These are phyloP conservation scores for Aspergillus floridensis DNA, from an alignment of 2,329 filamentous ascomycete species.

Conservation along the genomic window DNA sequence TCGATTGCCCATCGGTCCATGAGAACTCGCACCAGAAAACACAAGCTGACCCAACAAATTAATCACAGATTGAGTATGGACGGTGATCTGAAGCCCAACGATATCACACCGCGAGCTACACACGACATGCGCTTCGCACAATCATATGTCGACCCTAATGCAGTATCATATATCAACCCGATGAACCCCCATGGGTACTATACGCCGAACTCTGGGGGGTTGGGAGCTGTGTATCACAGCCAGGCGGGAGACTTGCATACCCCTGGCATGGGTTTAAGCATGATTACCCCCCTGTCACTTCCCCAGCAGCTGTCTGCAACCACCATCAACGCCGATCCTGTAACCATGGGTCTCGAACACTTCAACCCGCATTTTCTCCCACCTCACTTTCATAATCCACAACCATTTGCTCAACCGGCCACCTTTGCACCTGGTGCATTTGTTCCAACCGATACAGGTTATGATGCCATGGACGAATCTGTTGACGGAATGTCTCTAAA, in stretches of 20 bases:
- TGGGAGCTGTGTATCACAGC: slow-evolving; percentile 72
- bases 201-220: slow-evolving; percentile 79
- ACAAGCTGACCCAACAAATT: slow-evolving; percentile 11
- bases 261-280: slow-evolving; percentile 68
- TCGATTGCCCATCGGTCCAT: background rate
- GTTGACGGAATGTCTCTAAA: slow-evolving; percentile 66
- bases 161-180: slow-evolving; percentile 75
- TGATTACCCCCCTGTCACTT: slow-evolving; percentile 79
- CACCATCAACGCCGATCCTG: slow-evolving; percentile 53
- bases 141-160: slow-evolving; percentile 80
- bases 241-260: slow-evolving; percentile 87
- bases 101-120: slow-evolving; percentile 76
- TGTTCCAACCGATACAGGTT: slow-evolving; percentile 74
- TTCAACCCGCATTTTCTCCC: slow-evolving; percentile 60
- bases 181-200: slow-evolving; percentile 80
- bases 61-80: slow-evolving; percentile 45
- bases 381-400: slow-evolving; percentile 65
- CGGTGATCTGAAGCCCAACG: slow-evolving; percentile 66
- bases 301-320: slow-evolving; percentile 64
- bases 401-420: slow-evolving; percentile 64
- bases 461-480: slow-evolving; percentile 71
- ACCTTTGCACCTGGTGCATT: slow-evolving; percentile 76
- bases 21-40: background rate
- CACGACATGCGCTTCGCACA: slow-evolving; percentile 89
- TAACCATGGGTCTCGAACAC: slow-evolving; percentile 64